Percentiles rank a stretch among this genome's conserved stretches.
Conservation (phyloP, 768 basidiomycete genomes). For the Punctularia strigosozonata region DNA sequence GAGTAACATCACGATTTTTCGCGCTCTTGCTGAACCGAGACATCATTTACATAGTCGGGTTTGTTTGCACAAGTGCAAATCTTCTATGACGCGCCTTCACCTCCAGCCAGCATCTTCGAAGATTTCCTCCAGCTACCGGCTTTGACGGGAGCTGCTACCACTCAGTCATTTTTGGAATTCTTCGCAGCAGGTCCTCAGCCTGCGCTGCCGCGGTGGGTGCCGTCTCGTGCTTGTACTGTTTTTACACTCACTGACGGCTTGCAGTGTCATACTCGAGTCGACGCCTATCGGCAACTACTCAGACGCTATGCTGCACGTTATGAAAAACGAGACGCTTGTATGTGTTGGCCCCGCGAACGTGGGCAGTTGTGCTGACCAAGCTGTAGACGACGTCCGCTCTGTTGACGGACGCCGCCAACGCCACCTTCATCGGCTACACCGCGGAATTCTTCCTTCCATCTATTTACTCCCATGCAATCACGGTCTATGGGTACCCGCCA, state of each 20-base stretch:
- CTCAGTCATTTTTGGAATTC: not conserved
- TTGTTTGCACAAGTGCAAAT: not conserved
- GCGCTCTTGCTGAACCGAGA: not conserved
- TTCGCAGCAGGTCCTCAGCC: too few species aligned
- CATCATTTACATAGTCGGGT: not conserved
- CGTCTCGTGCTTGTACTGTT: too few species aligned
- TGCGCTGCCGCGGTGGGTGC: too few species aligned
- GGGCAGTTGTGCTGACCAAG: not conserved
- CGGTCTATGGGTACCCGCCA: too few species aligned
- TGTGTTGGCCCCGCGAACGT: not conserved
- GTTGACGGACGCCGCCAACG: not conserved
- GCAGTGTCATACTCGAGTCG: too few species aligned
- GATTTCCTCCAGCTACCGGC: slow-evolving; percentile 7
- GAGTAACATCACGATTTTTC: not conserved
- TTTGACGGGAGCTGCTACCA: not conserved
- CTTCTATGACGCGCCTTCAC: slow-evolving; percentile 11
- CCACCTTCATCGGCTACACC: not conserved
- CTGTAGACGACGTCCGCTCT: not conserved
- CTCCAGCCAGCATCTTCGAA: slow-evolving; percentile 8
- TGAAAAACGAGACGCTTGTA: not conserved
- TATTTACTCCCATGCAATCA: not conserved
- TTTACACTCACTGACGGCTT: too few species aligned
- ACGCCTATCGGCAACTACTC: not conserved
- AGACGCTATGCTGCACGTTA: not conserved
- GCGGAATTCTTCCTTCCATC: not conserved